Evolutionary conservation across 805 yeast species (phyloP).

Genomic region (Blastobotrys muscicola): DNA sequence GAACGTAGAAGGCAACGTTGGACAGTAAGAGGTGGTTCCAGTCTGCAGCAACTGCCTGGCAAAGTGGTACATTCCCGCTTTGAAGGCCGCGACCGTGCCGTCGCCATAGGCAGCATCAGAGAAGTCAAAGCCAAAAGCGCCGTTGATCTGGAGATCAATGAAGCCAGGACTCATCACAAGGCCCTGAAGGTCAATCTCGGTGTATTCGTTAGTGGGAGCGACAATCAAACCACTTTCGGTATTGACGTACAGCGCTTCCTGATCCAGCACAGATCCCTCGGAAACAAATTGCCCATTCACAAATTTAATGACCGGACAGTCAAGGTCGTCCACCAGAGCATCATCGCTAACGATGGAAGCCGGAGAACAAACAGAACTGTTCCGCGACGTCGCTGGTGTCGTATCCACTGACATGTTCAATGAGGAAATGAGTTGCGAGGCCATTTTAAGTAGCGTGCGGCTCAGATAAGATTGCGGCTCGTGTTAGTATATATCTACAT

Average conservation of each 20-base stretch:
- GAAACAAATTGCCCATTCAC: slow-evolving; percentile 12
- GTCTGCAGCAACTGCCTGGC: slow-evolving; percentile 31
- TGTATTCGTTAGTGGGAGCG: slow-evolving; percentile 19
- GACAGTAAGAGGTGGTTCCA: slow-evolving; percentile 48
- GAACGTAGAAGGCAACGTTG: slow-evolving; percentile 45
- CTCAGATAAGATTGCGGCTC: too few species aligned
- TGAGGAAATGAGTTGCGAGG: too few species aligned
- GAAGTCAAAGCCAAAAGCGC: slow-evolving; percentile 48
- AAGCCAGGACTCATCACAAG: slow-evolving; percentile 44
- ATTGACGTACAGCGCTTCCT: slow-evolving; percentile 38
- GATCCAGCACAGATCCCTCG: slow-evolving; percentile 17
- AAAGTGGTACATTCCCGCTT: slow-evolving; percentile 14
- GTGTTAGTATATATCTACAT: too few species aligned
- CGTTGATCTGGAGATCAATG: slow-evolving; percentile 49
- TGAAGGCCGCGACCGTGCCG: slow-evolving; percentile 16
- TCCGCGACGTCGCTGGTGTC: too few species aligned
- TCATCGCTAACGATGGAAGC: slow-evolving; percentile 34
- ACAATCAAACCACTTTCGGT: slow-evolving; percentile 35
- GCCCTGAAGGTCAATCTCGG: slow-evolving; percentile 39
- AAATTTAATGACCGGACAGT: slow-evolving; percentile 7
- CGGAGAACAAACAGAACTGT: slow-evolving; percentile 23
- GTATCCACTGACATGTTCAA: too few species aligned
- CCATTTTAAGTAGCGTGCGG: too few species aligned
- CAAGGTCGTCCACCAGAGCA: slow-evolving; percentile 2
- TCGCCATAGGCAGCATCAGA: slow-evolving; percentile 31